Evolutionary conservation across 163 green algal species (phyloP).

Genomic region (Prototheca wickerhamii): DNA sequence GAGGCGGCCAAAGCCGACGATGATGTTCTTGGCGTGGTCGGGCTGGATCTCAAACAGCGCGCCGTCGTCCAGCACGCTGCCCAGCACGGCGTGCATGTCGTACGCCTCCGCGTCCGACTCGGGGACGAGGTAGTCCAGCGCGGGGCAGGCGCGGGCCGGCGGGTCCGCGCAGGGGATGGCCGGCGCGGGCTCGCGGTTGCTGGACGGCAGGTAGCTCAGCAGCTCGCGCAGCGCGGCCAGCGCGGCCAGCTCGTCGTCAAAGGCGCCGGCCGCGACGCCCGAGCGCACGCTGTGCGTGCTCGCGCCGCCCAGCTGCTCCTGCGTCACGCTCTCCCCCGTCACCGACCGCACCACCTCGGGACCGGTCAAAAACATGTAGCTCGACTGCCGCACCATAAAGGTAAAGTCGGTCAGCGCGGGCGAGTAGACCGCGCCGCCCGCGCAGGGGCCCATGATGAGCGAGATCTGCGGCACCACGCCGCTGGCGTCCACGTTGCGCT

Average conservation of each 20-base stretch:
- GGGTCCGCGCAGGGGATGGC: slow-evolving; percentile 27
- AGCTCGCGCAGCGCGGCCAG: slow-evolving; percentile 47
- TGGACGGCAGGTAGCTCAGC: slow-evolving; percentile 46
- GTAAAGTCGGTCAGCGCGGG: slow-evolving; percentile 63
- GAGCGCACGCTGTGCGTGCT: slow-evolving; percentile 43
- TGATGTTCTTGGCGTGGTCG: slow-evolving; percentile 57
- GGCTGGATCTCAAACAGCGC: slow-evolving; percentile 44
- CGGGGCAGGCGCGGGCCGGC: slow-evolving; percentile 18
- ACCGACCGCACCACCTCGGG: slow-evolving; percentile 55
- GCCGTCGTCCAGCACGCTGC: slow-evolving; percentile 31
- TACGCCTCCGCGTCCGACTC: slow-evolving; percentile 38
- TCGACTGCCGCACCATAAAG: slow-evolving; percentile 45
- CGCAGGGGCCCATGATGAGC: slow-evolving; percentile 55
- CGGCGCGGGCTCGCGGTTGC: slow-evolving; percentile 25
- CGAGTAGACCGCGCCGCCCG: slow-evolving; percentile 60
- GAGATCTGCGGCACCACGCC: slow-evolving; percentile 55
- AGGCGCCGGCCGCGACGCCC: slow-evolving; percentile 39
- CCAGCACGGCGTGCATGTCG: slow-evolving; percentile 57
- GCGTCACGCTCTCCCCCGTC: slow-evolving; percentile 50
- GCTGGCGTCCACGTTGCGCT: slow-evolving; percentile 58
- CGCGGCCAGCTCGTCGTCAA: slow-evolving; percentile 50
- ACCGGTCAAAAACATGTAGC: slow-evolving; percentile 65
- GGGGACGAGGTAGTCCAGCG: slow-evolving; percentile 50
- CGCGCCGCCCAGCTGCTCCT: slow-evolving; percentile 51
- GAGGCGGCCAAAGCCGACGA: slow-evolving; percentile 53